Evolutionary conservation across 2,329 filamentous ascomycete species (phyloP).

Genomic region (Cercospora zeina): DNA sequence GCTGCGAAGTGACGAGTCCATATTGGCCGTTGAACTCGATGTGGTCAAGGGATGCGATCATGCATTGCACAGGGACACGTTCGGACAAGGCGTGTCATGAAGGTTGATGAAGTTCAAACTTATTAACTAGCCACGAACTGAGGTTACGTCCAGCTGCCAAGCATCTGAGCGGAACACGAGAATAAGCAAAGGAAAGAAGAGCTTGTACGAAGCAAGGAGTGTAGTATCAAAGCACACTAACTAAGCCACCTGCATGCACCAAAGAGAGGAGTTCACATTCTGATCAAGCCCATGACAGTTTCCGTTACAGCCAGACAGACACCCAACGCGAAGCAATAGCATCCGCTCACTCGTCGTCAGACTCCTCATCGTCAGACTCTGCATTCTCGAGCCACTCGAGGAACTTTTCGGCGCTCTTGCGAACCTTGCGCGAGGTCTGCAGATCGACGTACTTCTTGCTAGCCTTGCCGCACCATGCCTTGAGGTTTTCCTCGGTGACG

Average conservation of each 20-base stretch:
- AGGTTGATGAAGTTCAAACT: background rate
- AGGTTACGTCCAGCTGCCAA: background rate
- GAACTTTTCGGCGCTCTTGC: conserved; percentile 91
- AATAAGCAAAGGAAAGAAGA: background rate
- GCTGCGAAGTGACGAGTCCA: conserved; percentile 47
- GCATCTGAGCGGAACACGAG: background rate
- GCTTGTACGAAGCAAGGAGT: conserved; percentile 9
- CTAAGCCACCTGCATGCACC: conserved; percentile 10
- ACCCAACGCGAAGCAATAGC: background rate
- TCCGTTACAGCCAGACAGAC: conserved; percentile 11
- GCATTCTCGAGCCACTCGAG: conserved; percentile 76
- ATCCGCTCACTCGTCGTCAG: conserved; percentile 27
- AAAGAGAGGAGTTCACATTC: conserved; percentile 21
- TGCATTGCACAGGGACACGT: background rate
- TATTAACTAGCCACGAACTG: background rate
- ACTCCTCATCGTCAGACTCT: conserved; percentile 36
- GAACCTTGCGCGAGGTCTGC: conserved; percentile 86
- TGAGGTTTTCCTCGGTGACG: conserved; percentile 81
- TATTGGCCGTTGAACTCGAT: conserved; percentile 21
- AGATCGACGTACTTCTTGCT: conserved; percentile 98
- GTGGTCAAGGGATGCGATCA: conserved; percentile 29
- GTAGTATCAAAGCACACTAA: conserved; percentile 17
- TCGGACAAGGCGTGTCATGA: background rate
- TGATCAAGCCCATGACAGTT: conserved; percentile 16
- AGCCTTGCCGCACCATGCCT: conserved; percentile 88